phyloP scores from a whole-genome alignment of 208 protist genomes.

The Borovskyia barvae region DNA sequence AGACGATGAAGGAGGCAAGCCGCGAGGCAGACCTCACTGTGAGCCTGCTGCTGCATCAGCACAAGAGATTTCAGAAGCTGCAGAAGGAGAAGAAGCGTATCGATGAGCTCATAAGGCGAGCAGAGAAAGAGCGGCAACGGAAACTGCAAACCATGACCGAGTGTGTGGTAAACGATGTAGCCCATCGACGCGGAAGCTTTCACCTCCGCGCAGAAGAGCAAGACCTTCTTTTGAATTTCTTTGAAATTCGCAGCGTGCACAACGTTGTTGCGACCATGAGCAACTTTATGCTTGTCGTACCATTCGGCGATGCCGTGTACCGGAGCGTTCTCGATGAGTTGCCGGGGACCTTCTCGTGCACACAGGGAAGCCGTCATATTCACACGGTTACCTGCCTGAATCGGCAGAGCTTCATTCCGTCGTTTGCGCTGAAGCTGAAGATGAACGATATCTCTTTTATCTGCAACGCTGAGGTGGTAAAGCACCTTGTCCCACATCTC shows the following conservation, averaged over 20 bases:
- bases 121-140: slow-evolving; percentile 35
- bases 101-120: slow-evolving; percentile 36
- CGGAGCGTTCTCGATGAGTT: slow-evolving; percentile 70
- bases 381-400: slow-evolving; percentile 50
- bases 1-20: slow-evolving; percentile 41
- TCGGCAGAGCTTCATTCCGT: slow-evolving; percentile 70
- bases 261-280: slow-evolving; percentile 56
- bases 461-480: slow-evolving; percentile 37
- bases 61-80: slow-evolving; percentile 55
- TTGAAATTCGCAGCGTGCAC: slow-evolving; percentile 41
- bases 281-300: slow-evolving; percentile 75
- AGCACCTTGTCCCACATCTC: slow-evolving; percentile 17
- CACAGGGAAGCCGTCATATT: slow-evolving; percentile 37
- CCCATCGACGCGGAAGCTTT: slow-evolving; percentile 20
- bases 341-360: slow-evolving; percentile 44
- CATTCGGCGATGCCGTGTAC: slow-evolving; percentile 80
- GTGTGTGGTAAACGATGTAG: slow-evolving; percentile 39
- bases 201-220: slow-evolving; percentile 4
- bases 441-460: slow-evolving; percentile 58
- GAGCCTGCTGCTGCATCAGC: slow-evolving; percentile 38
- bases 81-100: slow-evolving; percentile 54
- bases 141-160: slow-evolving; percentile 48
- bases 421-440: slow-evolving; percentile 68
- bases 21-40: slow-evolving; percentile 19
- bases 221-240: slow-evolving; percentile 26